A percentile compares a stretch with the other conserved stretches of the same genome.
phyloP scores from a whole-genome alignment of 1,139 yeast species.

The Saccharomyces hybrid region DNA sequence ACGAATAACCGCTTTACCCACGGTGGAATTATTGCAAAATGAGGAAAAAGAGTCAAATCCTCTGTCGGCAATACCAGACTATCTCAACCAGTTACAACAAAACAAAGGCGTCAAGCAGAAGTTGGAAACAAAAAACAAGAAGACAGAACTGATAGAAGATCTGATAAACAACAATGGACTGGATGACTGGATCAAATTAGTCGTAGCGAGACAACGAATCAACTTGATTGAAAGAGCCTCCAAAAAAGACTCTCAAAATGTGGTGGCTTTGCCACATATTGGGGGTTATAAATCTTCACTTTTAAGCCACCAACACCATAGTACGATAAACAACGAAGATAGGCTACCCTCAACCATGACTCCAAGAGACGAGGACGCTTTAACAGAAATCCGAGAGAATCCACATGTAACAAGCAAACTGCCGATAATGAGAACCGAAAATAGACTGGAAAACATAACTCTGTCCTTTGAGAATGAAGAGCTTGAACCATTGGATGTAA shows the following conservation, averaged over 20 bases:
- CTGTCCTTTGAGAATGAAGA: constrained; percentile 23
- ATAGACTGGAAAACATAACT: constrained; percentile 22
- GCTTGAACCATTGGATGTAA: constrained; percentile 1
- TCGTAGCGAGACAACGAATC: constrained; percentile 23
- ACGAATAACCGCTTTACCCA: constrained; percentile 34
- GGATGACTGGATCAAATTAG: constrained; percentile 29
- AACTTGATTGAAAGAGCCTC: constrained; percentile 15
- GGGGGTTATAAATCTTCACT: constrained; percentile 25
- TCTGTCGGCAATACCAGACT: constrained; percentile 29
- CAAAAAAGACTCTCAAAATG: constrained; percentile 16
- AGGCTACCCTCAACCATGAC: constrained; percentile 1
- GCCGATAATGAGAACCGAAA: constrained; percentile 23
- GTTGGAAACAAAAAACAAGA: constrained; percentile 11
- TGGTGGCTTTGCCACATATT: constrained; percentile 22
- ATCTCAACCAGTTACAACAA: constrained; percentile 26
- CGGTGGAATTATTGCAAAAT: constrained; percentile 27
- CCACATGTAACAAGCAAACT: constrained; percentile 13
- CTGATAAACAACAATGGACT: constrained; percentile 28
- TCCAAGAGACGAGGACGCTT: constrained; percentile 4
- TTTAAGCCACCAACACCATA: constrained; percentile 7
- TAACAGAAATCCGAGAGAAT: constrained; percentile 2
- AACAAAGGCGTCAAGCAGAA: constrained; percentile 9
- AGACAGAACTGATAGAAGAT: constrained; percentile 22
- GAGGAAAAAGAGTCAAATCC: constrained; percentile 10
- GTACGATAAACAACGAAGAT: constrained; percentile 1